A percentile compares a stretch with the other conserved stretches of the same genome.
Evolutionary conservation across 352 stramenopile species (phyloP).

Genomic region (Globisporangium sylvaticum): DNA sequence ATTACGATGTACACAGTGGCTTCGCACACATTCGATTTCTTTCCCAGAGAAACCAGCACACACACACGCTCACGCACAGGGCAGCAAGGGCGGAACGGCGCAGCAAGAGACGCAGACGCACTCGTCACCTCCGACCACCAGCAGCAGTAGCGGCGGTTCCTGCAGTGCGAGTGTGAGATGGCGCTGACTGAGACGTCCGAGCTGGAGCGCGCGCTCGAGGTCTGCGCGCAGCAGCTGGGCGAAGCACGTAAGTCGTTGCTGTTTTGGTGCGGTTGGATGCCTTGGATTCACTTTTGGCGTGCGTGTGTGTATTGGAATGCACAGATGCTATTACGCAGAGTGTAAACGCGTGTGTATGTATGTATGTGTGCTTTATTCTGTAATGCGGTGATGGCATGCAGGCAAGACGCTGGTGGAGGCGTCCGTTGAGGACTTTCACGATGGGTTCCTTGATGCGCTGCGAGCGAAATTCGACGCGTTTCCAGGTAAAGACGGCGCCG

Average conservation of each 20-base stretch:
- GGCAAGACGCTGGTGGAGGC: conserved; percentile 5
- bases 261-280: not conserved
- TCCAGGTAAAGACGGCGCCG: not conserved
- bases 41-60: not conserved
- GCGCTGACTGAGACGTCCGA: not conserved
- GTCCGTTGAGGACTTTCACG: conserved; percentile 27
- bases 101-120: not conserved
- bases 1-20: not conserved
- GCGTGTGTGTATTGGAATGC: not conserved
- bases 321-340: not conserved
- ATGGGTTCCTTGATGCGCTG: conserved; percentile 34
- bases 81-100: not conserved
- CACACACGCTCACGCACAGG: not conserved
- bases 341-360: not conserved
- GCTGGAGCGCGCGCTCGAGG: conserved; percentile 4
- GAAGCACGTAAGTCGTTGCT: conserved; percentile 13
- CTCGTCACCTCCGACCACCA: not conserved
- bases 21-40: not conserved
- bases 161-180: not conserved
- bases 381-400: not conserved
- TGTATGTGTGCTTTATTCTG: not conserved
- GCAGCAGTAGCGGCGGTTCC: not conserved
- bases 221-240: conserved; percentile 4
- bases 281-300: not conserved
- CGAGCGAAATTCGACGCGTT: conserved; percentile 22